Percentiles rank a stretch among this genome's conserved stretches.
phyloP scores from a whole-genome alignment of 192 early-diverging fungal genomes.

The Podila horticola region DNA sequence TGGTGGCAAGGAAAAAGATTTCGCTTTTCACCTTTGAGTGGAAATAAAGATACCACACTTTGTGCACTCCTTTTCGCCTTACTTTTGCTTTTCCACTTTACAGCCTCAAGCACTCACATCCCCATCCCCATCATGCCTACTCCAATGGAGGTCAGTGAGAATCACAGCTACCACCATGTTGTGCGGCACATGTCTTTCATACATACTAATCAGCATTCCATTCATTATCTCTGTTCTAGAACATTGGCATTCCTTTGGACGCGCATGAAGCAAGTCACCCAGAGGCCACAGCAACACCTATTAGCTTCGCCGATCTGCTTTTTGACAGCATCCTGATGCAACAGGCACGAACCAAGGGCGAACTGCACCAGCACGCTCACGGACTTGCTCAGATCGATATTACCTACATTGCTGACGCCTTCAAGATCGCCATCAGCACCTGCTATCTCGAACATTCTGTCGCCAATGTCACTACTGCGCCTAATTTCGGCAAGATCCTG shows the following conservation, averaged over 20 bases:
- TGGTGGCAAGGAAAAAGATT: too few relatives aligned
- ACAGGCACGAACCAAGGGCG: constrained; percentile 1
- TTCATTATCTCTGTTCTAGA: not conserved
- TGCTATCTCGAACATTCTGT: not conserved
- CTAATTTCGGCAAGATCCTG: not conserved
- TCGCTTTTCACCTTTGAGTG: too few relatives aligned
- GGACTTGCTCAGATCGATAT: not conserved
- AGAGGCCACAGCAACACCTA: not conserved
- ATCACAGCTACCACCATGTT: too few relatives aligned
- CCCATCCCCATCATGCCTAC: too few relatives aligned
- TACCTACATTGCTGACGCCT: not conserved
- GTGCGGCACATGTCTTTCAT: not conserved
- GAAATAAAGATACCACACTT: too few relatives aligned
- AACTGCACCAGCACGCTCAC: not conserved
- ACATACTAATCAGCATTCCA: not conserved
- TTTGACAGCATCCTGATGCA: constrained; percentile 16
- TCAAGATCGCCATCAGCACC: not conserved
- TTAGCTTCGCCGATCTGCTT: not conserved
- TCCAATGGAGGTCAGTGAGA: too few relatives aligned
- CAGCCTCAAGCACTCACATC: too few relatives aligned
- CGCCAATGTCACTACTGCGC: not conserved
- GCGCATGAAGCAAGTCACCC: not conserved
- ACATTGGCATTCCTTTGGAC: not conserved
- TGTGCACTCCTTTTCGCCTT: too few relatives aligned
- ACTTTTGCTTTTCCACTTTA: too few relatives aligned